phyloP scores from a whole-genome alignment of 2,329 filamentous ascomycete species.

The Calonectria leucothoes region DNA sequence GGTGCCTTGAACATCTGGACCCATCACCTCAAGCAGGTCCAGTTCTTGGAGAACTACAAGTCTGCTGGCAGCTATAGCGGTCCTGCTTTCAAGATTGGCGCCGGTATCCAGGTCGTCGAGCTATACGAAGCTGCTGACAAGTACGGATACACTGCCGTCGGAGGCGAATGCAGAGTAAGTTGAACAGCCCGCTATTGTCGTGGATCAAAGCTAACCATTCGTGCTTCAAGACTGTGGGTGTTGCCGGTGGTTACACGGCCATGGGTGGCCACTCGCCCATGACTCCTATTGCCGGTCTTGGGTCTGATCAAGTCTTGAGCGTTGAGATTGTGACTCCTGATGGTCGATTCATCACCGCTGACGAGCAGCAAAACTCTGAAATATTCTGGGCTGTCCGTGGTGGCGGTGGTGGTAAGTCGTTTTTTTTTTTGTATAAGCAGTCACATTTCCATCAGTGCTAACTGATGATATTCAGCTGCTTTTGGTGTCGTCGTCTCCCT shows the following conservation, averaged over 20 bases:
- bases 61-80: conserved; percentile 49
- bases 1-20: conserved; percentile 69
- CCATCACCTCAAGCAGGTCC: conserved; percentile 60
- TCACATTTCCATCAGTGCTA: background rate
- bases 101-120: conserved; percentile 65
- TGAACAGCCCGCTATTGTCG: background rate
- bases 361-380: conserved; percentile 54
- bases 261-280: conserved; percentile 64
- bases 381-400: conserved; percentile 63
- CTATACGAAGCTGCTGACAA: conserved; percentile 62
- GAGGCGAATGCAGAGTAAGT: conserved; percentile 59
- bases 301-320: conserved; percentile 62
- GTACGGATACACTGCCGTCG: conserved; percentile 60
- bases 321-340: conserved; percentile 60
- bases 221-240: conserved; percentile 41
- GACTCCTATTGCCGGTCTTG: conserved; percentile 54
- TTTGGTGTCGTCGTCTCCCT: conserved; percentile 56
- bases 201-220: background rate
- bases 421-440: background rate
- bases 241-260: conserved; percentile 41
- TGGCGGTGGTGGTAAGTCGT: conserved; percentile 43
- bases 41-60: conserved; percentile 39
- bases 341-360: conserved; percentile 55
- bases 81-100: conserved; percentile 64
- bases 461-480: conserved; percentile 45